Base-by-base conservation (phyloP, 345 rosid species). In the Hevea brasiliensis region DNA sequence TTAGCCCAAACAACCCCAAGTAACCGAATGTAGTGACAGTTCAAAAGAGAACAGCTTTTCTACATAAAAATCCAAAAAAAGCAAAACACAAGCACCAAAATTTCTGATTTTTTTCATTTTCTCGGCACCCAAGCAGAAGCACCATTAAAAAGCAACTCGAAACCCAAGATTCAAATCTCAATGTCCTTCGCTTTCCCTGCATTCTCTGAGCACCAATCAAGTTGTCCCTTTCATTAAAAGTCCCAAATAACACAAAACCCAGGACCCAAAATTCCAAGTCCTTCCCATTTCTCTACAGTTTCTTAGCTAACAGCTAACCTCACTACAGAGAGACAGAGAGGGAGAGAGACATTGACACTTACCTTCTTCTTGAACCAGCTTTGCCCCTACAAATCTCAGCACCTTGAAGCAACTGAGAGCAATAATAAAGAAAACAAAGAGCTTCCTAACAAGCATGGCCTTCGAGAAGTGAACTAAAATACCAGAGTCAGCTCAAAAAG, bases 311-410 rank as follows among this genome's bases (percentile, higher is more conserved):
- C 20, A 7, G 18, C 70, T 13, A 20, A 21, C 44, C 44, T 17
- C 51, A 21, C n/a, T 21, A 23, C 51, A 40, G 32, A 54, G 20
- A 29, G 9, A 62, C 21, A 29, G 71, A 73, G 7, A 62, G 27
- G 24, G 71, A 73, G 2, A 32, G 37, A 32, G 37, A 60, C 29
- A 72, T 54, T 10, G 11, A 41, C 18, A n/a, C 84, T 37, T 27
- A 86, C 96, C 93, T 86, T 87, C 93, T 37, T 76, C 78, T 53
- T 84, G 82, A 8, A 88, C 88, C 78, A 90, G 73, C 79, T 79
- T 85, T 6, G 85, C 76, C 65, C 81, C 86, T 45, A 75, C 76
- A 60, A 84, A 42, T 42, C 68, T 70, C 69, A 76, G 76, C 81
- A 84, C 63, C 57, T 45, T 42, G 63, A 84, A 82, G 85, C 81